Evolutionary conservation across 2,329 filamentous ascomycete species (phyloP).

Genomic region (Fusarium caatingaense): DNA sequence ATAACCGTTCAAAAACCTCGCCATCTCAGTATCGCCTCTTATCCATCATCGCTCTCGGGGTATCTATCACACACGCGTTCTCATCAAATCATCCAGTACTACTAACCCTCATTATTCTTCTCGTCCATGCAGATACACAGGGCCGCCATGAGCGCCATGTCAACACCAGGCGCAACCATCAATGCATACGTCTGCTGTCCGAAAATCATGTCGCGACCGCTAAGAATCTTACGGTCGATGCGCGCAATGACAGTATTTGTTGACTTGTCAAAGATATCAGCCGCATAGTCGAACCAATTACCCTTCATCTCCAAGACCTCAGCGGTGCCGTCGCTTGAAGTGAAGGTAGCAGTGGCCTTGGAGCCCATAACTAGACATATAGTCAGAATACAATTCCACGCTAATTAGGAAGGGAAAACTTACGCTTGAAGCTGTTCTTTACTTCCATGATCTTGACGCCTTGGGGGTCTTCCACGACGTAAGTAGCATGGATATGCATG

Average conservation of each 20-base stretch:
- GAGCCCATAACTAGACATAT: slow-evolving; percentile 59
- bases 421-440: slow-evolving; percentile 65
- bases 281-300: slow-evolving; percentile 67
- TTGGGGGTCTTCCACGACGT: slow-evolving; percentile 58
- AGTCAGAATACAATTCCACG: background rate
- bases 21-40: background rate
- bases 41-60: background rate
- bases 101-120: slow-evolving; percentile 59
- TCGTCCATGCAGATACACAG: slow-evolving; percentile 77
- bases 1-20: background rate
- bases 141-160: slow-evolving; percentile 73
- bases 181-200: slow-evolving; percentile 75
- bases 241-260: slow-evolving; percentile 64
- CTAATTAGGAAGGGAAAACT: slow-evolving; percentile 42
- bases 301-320: slow-evolving; percentile 69
- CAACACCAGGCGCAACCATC: slow-evolving; percentile 71
- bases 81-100: background rate
- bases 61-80: slow-evolving; percentile 13
- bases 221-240: slow-evolving; percentile 70
- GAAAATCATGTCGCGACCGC: slow-evolving; percentile 66
- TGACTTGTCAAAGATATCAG: slow-evolving; percentile 66
- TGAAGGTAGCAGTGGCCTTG: slow-evolving; percentile 69
- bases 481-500: slow-evolving; percentile 63
- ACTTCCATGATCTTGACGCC: slow-evolving; percentile 64
- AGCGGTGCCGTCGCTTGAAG: slow-evolving; percentile 56